phyloP scores from a whole-genome alignment of 2,329 filamentous ascomycete genomes.

The Aspergillus unguis region DNA sequence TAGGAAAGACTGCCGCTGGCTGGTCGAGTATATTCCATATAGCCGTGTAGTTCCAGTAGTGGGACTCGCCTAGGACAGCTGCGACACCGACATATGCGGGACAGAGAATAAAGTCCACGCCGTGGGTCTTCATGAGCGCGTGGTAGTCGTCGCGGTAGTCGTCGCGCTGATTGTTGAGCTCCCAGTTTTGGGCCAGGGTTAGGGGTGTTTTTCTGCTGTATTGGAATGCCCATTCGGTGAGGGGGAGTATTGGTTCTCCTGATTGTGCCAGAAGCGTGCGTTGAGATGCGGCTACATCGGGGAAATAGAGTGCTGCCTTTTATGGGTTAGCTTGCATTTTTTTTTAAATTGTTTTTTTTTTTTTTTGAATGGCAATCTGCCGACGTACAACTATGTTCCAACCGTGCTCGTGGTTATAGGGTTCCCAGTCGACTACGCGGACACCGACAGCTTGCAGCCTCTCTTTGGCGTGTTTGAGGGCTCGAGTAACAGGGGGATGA shows the following conservation, averaged over 20 bases:
- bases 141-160: constrained; percentile 31
- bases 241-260: constrained; percentile 45
- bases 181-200: constrained; percentile 29
- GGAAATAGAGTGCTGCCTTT: constrained; percentile 48
- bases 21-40: constrained; percentile 34
- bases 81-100: constrained; percentile 28
- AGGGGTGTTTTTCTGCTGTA: constrained; percentile 23
- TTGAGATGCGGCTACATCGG: constrained; percentile 40
- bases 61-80: constrained; percentile 30
- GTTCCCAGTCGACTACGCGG: constrained; percentile 38
- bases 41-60: constrained; percentile 37
- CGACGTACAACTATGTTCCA: constrained; percentile 34
- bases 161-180: constrained; percentile 27
- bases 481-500: constrained; percentile 61
- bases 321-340: constrained; percentile 15
- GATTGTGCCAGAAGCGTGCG: constrained; percentile 34
- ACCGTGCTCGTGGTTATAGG: constrained; percentile 32
- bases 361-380: neutral
- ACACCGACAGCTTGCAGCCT: constrained; percentile 45
- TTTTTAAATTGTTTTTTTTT: neutral
- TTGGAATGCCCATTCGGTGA: constrained; percentile 42
- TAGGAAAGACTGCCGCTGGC: constrained; percentile 29
- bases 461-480: constrained; percentile 21
- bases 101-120: constrained; percentile 33
- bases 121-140: constrained; percentile 26